These are phyloP conservation scores for Gyromitra esculenta DNA, from an alignment of 2,329 filamentous ascomycete species.

Conservation along the genomic window DNA sequence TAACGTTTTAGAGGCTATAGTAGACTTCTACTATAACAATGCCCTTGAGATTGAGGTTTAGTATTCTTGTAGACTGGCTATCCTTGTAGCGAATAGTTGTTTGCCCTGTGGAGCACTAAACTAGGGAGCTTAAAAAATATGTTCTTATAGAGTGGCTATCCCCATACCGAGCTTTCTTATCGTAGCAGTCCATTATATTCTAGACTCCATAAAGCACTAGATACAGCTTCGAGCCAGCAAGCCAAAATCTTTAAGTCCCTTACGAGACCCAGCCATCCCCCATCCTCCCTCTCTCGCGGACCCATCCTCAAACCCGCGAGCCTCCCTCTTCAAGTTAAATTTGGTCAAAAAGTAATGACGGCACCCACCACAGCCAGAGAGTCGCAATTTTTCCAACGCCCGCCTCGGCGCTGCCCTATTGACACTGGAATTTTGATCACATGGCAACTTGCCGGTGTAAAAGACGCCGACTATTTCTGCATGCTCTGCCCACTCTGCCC, in stretches of 20 bases:
- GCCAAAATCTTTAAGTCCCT: background rate
- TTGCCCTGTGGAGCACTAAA: background rate
- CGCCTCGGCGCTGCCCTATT: constrained; percentile 8
- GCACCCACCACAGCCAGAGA: background rate
- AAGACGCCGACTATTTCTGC: constrained; percentile 8
- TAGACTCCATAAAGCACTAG: background rate
- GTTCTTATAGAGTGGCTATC: background rate
- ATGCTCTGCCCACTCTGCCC: constrained; percentile 15
- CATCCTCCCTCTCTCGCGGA: background rate
- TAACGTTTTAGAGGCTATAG: background rate
- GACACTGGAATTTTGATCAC: constrained; percentile 16
- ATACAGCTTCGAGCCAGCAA: background rate
- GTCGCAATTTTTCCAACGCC: constrained; percentile 12
- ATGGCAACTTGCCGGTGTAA: constrained; percentile 6
- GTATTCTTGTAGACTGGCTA: background rate
- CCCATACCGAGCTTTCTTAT: background rate
- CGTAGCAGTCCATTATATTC: background rate
- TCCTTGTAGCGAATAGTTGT: background rate
- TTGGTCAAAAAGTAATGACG: background rate
- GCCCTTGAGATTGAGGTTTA: background rate
- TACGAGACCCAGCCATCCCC: background rate
- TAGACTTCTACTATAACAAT: constrained; percentile 1
- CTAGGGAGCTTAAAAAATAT: background rate
- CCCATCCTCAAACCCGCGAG: too few species aligned
- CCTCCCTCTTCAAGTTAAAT: background rate